Percentiles rank a stretch among this genome's conserved stretches.
phyloP scores from a whole-genome alignment of 305 asterid genomes.

The Euphrasia arctica region DNA sequence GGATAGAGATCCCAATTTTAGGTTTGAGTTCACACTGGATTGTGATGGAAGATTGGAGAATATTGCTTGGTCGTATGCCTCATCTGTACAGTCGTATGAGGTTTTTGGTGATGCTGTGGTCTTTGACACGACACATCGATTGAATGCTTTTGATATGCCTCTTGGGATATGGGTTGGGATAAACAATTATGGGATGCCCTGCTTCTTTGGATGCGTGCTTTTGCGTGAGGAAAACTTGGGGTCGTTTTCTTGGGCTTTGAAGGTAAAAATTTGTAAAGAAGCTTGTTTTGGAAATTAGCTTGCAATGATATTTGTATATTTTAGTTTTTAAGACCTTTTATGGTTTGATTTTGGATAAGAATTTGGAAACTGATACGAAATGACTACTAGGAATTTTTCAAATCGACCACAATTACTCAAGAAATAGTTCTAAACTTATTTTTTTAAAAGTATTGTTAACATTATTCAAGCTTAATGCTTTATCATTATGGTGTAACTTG shows the following conservation, averaged over 20 bases:
- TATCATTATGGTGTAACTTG: no score
- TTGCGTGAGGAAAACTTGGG: conserved; percentile 86
- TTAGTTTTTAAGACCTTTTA: no score
- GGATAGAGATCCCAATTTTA: conserved; percentile 86
- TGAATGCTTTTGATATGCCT: conserved; percentile 95
- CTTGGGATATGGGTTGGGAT: conserved; percentile 97
- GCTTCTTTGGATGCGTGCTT: conserved; percentile 94
- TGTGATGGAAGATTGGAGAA: conserved; percentile 74
- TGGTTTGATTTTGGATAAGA: no score
- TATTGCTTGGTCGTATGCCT: conserved; percentile 96
- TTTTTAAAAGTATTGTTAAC: background rate
- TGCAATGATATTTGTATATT: no score
- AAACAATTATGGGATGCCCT: conserved; percentile 97
- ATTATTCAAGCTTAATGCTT: background rate
- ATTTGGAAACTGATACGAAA: no score
- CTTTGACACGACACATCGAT: conserved; percentile 91
- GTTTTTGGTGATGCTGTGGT: conserved; percentile 93
- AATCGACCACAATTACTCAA: background rate
- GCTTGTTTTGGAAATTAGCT: background rate
- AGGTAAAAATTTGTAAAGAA: conserved; percentile 44
- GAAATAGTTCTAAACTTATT: background rate
- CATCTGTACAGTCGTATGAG: conserved; percentile 78
- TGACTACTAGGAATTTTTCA: background rate
- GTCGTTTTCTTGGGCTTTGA: conserved; percentile 94
- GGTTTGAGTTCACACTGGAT: conserved; percentile 81